Conservation (phyloP, 1,284 basidiomycete species). For the Erythrobasidium hasegawianum region DNA sequence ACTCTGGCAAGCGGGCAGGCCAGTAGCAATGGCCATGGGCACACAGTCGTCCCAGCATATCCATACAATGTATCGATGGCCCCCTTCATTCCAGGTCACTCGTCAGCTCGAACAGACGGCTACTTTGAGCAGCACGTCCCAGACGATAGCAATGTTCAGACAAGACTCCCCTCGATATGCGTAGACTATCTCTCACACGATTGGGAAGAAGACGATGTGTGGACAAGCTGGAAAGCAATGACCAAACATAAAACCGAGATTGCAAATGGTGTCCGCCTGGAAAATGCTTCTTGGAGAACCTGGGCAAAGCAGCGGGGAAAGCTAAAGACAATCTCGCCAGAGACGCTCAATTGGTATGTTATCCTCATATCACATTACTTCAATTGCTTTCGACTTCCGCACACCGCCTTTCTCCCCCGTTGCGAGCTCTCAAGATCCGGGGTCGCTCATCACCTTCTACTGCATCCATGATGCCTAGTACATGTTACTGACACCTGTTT, state of each 20-base stretch:
- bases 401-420: not conserved
- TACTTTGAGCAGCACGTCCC: slow-evolving; percentile 31
- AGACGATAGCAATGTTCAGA: slow-evolving; percentile 55
- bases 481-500: too few relatives aligned
- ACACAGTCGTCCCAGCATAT: slow-evolving; percentile 45
- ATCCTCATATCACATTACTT: not conserved
- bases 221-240: slow-evolving; percentile 97
- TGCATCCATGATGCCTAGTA: too few relatives aligned
- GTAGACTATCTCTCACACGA: slow-evolving; percentile 76
- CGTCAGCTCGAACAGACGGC: not conserved
- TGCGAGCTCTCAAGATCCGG: too few relatives aligned
- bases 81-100: slow-evolving; percentile 36
- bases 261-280: slow-evolving; percentile 86
- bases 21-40: not conserved
- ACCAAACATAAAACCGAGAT: slow-evolving; percentile 98
- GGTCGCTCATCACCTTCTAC: too few relatives aligned
- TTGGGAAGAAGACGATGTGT: slow-evolving; percentile 97
- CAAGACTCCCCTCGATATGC: slow-evolving; percentile 58
- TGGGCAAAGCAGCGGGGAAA: slow-evolving; percentile 99
- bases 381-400: not conserved
- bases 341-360: slow-evolving; percentile 93
- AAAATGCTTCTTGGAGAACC: slow-evolving; percentile 97
- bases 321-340: slow-evolving; percentile 88
- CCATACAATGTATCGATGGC: slow-evolving; percentile 48
- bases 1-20: not conserved